Conservation (phyloP, 257 asterid species). For the Vinca minor region DNA sequence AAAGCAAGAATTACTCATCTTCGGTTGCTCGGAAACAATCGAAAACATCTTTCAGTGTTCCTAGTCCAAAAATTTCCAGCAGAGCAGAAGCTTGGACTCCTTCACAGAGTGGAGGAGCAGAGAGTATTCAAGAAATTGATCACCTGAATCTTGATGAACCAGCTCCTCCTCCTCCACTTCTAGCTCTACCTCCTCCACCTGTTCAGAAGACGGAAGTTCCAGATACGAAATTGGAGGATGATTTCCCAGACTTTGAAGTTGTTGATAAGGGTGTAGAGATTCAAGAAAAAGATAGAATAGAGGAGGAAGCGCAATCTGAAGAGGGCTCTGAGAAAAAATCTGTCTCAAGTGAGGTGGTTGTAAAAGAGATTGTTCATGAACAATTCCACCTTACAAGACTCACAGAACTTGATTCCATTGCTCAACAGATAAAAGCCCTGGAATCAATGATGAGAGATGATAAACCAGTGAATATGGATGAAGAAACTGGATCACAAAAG, state of each 20-base stretch:
- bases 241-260: constrained; percentile 68
- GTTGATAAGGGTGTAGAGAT: constrained; percentile 86
- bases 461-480: constrained; percentile 27
- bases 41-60: constrained; percentile 68
- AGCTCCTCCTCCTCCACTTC: too few relatives aligned
- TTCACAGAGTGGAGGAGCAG: constrained; percentile 34
- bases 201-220: constrained; percentile 20
- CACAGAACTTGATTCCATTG: constrained; percentile 70
- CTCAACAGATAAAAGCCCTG: constrained; percentile 85
- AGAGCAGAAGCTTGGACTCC: constrained; percentile 59
- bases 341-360: constrained; percentile 64
- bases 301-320: constrained; percentile 28
- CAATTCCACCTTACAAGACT: constrained; percentile 43
- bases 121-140: constrained; percentile 54
- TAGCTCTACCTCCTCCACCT: too few relatives aligned
- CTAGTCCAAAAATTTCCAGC: constrained; percentile 53
- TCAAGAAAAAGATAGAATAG: constrained; percentile 28
- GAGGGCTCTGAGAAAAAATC: constrained; percentile 51
- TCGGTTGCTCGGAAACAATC: constrained; percentile 63
- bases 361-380: constrained; percentile 75
- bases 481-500: constrained; percentile 44
- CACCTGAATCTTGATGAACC: constrained; percentile 78
- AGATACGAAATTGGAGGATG: constrained; percentile 46
- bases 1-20: constrained; percentile 25
- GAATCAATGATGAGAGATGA: constrained; percentile 70